Evolutionary conservation across 805 yeast species (phyloP), one percentile per base, ranked within the genome.

Genomic region (Starmerella sirachaensis): DNA sequence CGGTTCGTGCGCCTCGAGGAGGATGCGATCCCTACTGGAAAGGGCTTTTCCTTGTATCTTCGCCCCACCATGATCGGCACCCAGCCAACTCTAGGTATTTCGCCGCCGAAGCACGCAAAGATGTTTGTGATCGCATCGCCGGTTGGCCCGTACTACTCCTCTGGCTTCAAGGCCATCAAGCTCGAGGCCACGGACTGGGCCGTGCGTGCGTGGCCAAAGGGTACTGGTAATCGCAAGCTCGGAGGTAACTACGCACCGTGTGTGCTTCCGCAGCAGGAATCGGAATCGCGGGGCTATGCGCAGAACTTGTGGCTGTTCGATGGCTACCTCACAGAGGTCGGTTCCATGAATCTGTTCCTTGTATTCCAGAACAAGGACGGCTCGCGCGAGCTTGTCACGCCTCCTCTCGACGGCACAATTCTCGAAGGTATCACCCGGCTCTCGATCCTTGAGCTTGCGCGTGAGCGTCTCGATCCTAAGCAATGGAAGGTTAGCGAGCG

Each of bases 191-290:
- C 95, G 29, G 94, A 84, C 58, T 77, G 83, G 52, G 94, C 94
- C 33, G 85, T 86, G 25, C 81, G 98, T 67, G 97, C 98, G 21
- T 88, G 97, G 97, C 97, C 97, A 56, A 96, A 96, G 56, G 98
- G 97, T 61, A 85, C 77, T 52, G 98, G 98, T 63, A 82, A 88
- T 72, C 78, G 76, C 62, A 88, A 88, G 65, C 73, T 88, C 53
- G 98, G 98, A 62, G 96, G 94, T 45, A 88, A 88, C 69, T 88
- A 88, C 57, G 96, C 96, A 29, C 96, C 97, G 43, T 82, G 95
- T 60, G 74, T 85, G 53, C 69, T 72, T 56, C 96, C 97, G 22
- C 94, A 83, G 64, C 67, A 71, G 53, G 77, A 80, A 63, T 97
- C 97, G 34, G 93, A 94, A 40, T 56, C 68, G 23, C 75, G 86